Conservation (phyloP, 305 asterid genomes). For the Fraxinus baroniana region DNA sequence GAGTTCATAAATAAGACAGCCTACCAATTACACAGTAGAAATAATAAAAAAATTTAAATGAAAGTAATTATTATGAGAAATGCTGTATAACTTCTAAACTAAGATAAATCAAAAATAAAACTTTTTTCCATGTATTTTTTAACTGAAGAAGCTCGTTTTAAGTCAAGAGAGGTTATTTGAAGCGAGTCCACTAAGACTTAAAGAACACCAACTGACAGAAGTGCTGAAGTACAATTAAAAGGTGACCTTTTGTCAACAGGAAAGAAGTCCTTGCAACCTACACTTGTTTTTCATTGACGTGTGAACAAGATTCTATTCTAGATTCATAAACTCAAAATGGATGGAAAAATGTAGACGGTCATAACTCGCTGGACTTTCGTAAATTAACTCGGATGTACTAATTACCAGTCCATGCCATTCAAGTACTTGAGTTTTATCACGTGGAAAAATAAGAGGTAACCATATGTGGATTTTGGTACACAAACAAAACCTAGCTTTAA, state of each 20-base stretch:
- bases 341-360: background rate
- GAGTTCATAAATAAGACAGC: conserved; percentile 93
- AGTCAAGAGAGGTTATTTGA: background rate
- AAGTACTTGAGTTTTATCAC: conserved; percentile 4
- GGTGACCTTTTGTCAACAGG: conserved; percentile 12
- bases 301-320: conserved; percentile 12
- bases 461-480: background rate
- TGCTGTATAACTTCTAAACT: conserved; percentile 9
- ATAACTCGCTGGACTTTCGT: conserved; percentile 2
- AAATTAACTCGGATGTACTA: conserved; percentile 5
- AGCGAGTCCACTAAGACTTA: background rate
- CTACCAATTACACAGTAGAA: conserved; percentile 49
- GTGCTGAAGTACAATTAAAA: conserved; percentile 7
- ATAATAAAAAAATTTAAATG: conserved; percentile 12
- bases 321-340: conserved; percentile 15
- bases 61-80: conserved; percentile 15
- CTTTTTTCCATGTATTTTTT: background rate
- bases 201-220: conserved; percentile 18
- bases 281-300: conserved; percentile 10
- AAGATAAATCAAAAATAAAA: conserved; percentile 5
- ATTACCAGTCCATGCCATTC: background rate
- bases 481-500: conserved; percentile 21
- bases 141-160: background rate
- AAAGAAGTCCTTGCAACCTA: conserved; percentile 5
- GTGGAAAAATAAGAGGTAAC: conserved; percentile 10